Base-by-base conservation (phyloP, 768 basidiomycete genomes). In the Auricularia cornea region DNA sequence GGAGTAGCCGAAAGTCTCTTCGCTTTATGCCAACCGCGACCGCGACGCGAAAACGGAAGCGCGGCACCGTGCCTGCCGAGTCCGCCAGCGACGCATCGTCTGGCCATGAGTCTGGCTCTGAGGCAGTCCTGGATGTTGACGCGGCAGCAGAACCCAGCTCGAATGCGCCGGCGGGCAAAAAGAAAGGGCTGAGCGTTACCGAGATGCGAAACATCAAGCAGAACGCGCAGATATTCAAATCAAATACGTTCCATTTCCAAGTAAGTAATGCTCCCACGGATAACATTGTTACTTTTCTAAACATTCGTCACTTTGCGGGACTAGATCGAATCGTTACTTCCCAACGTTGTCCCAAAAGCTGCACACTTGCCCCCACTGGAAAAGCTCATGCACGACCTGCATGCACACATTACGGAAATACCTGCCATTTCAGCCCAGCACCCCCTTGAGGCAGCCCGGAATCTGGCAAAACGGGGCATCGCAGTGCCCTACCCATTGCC, bases 221-320 rank as follows among this genome's bases (percentile, higher is more conserved):
- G 66, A 88, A 88, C 18, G 79, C 81, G 29, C 84, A 90, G 63
- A 77, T 93, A 26, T 92, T 85, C 72, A 81, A 83, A 68, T 94
- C 92, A 0, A 87, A 79, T 62, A 83, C 89, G 2, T 94, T 95
- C 79, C 91, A 92, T 68, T 80, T 95, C 10, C 91, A 94, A 81
- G 90, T 89, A 56, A 12, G 77, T 65, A 12, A 30, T 16, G n/a
- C 44, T 40, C 57, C 2, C 59, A 14, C 40, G 23, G 18, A 16
- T n/a, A 63, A 29, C 23, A 18, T 28, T 64, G 10, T 59, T 28
- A 3, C 6, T 56, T 41, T 31, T 26, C 32, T 14, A 40, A 16
- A 4, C 14, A 35, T 2, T 33, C 12, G 20, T 52, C 10, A 29
- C 10, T 31, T 3, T 16, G 11, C 20, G 28, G 38, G n/a, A 63